Evolutionary conservation across 176 grass and related monocot genomes (phyloP).

Genomic region (Miscanthus lutarioriparius): DNA sequence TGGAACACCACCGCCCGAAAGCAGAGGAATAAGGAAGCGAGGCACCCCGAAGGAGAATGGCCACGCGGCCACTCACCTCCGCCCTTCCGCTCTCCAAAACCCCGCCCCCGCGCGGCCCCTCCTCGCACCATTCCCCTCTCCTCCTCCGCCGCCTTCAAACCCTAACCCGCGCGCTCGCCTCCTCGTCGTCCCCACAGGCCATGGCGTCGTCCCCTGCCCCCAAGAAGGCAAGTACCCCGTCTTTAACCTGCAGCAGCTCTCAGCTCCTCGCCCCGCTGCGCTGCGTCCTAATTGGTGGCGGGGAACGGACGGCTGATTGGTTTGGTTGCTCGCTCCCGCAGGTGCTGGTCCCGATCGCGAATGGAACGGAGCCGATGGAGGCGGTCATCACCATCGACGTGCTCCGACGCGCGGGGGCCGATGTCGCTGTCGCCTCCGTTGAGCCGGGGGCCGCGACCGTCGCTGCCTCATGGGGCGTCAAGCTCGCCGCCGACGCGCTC

Average conservation of each 20-base stretch:
- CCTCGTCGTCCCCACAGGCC: constrained; percentile 23
- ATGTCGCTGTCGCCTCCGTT: constrained; percentile 60
- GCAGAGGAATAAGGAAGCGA: neutral
- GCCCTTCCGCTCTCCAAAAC: neutral
- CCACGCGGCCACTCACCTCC: constrained; percentile 40
- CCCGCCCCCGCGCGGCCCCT: neutral
- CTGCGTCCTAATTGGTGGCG: neutral
- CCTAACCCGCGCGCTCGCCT: constrained; percentile 46
- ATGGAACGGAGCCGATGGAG: constrained; percentile 81
- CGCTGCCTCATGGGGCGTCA: constrained; percentile 58
- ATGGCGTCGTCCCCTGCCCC: constrained; percentile 53
- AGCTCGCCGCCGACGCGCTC: constrained; percentile 57
- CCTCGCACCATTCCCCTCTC: neutral
- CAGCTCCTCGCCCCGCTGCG: neutral
- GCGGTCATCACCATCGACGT: constrained; percentile 65
- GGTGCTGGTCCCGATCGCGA: constrained; percentile 72
- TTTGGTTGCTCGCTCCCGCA: constrained; percentile 4
- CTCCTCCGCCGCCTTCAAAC: constrained; percentile 32
- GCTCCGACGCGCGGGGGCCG: constrained; percentile 63
- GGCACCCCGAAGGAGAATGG: constrained; percentile 15
- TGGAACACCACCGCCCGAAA: constrained; percentile 27
- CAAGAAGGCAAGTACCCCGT: constrained; percentile 47
- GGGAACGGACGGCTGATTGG: neutral
- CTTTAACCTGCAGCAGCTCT: neutral
- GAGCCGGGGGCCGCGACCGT: constrained; percentile 50